These are phyloP conservation scores for Chaetomidium leptoderma DNA, from an alignment of 495 filamentous ascomycete species.

Conservation along the genomic window DNA sequence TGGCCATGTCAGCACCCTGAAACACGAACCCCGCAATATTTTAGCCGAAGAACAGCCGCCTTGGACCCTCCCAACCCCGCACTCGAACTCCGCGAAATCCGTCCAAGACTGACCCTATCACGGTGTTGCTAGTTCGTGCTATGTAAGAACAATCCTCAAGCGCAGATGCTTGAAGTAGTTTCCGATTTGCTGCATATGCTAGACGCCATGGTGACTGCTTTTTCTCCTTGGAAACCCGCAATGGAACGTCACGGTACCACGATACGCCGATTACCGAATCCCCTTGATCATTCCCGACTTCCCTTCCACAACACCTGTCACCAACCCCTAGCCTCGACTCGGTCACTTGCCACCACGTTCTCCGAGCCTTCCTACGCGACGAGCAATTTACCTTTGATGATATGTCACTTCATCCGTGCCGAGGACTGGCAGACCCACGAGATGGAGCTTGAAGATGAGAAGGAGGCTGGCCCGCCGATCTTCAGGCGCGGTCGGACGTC, in stretches of 20 bases:
- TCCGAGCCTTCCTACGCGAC: neutral
- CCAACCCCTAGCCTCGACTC: neutral
- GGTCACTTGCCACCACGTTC: neutral
- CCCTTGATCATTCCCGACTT: neutral
- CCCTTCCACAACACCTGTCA: neutral
- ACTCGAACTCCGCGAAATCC: neutral
- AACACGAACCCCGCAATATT: slow-evolving; percentile 5
- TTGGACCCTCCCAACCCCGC: slow-evolving; percentile 6
- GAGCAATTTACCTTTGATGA: neutral
- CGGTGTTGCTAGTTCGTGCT: neutral
- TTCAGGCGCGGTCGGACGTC: no score
- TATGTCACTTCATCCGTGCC: neutral
- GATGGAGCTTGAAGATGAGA: slow-evolving; percentile 12
- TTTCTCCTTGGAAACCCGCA: neutral
- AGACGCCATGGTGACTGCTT: neutral
- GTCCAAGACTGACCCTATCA: neutral
- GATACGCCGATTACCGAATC: neutral
- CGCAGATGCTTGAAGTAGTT: neutral
- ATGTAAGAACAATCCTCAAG: no score
- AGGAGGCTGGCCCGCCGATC: slow-evolving; percentile 4
- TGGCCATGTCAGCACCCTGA: slow-evolving; percentile 2
- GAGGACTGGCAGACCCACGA: neutral
- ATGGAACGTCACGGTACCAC: neutral
- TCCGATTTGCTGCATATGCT: neutral
- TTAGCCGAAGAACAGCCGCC: slow-evolving; percentile 14